A percentile compares a stretch with the other conserved stretches of the same genome.
phyloP scores from a whole-genome alignment of 2,329 filamentous ascomycete species.

The Aspergillus sp. region DNA sequence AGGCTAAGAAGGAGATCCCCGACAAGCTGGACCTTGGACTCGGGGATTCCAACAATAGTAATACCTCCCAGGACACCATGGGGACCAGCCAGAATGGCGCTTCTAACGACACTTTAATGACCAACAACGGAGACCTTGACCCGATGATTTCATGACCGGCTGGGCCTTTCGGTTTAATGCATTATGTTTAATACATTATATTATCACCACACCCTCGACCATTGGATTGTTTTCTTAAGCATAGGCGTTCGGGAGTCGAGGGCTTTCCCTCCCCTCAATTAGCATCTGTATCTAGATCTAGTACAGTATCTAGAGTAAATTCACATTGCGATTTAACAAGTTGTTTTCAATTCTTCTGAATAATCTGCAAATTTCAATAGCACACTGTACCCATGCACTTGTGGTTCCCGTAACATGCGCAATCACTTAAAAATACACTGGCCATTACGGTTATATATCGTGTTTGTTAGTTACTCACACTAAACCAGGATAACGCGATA shows the following conservation, averaged over 20 bases:
- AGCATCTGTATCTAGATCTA: no score
- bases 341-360: no score
- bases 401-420: no score
- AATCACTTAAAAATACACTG: no score
- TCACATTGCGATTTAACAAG: no score
- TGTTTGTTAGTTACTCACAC: no score
- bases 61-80: conserved; percentile 20
- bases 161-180: conserved; percentile 4
- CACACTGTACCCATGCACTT: no score
- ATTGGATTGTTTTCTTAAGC: background rate
- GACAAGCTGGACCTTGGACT: conserved; percentile 47
- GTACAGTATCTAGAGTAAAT: no score
- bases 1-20: conserved; percentile 48
- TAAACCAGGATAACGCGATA: no score
- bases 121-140: conserved; percentile 42
- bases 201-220: background rate
- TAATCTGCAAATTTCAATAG: no score
- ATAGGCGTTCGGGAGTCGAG: conserved; percentile 20
- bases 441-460: no score
- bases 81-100: conserved; percentile 27
- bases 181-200: background rate
- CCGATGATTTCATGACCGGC: conserved; percentile 39
- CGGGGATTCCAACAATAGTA: conserved; percentile 29
- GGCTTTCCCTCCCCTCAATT: no score
- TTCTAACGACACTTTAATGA: conserved; percentile 41